These are phyloP conservation scores for Umbelopsis sp. DNA, from an alignment of 371 early-diverging fungal genomes.

Conservation along the genomic window DNA sequence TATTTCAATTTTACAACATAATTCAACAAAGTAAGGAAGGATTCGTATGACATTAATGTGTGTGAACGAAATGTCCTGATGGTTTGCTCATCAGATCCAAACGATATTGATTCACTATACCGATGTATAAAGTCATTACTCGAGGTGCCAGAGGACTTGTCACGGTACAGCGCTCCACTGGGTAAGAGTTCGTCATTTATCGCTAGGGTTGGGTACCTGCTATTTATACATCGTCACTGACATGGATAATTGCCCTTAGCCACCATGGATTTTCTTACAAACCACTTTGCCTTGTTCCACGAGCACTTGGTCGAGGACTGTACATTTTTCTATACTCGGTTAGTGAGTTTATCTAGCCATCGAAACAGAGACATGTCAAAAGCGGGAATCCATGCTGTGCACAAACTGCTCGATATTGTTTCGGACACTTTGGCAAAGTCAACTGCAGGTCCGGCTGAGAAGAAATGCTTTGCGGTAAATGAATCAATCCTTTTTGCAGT, in stretches of 20 bases:
- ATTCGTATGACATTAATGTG: not conserved
- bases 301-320: constrained; percentile 45
- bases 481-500: constrained; percentile 36
- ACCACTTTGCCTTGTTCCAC: constrained; percentile 57
- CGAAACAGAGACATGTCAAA: constrained; percentile 54
- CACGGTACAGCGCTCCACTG: constrained; percentile 46
- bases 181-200: constrained; percentile 34
- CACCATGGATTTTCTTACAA: constrained; percentile 57
- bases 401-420: constrained; percentile 39
- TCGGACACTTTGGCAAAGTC: constrained; percentile 24
- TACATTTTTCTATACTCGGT: constrained; percentile 44
- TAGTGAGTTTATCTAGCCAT: constrained; percentile 51
- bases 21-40: constrained; percentile 1
- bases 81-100: constrained; percentile 17
- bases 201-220: not conserved
- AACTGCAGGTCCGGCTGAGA: constrained; percentile 25
- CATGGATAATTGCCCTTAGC: constrained; percentile 35
- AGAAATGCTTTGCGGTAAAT: constrained; percentile 28
- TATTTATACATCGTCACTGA: not conserved
- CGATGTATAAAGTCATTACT: constrained; percentile 37
- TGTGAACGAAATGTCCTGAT: not conserved
- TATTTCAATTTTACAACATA: not conserved
- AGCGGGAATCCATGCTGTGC: constrained; percentile 24
- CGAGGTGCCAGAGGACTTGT: constrained; percentile 49
- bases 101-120: constrained; percentile 40